A percentile compares a stretch with the other conserved stretches of the same genome.
phyloP scores from a whole-genome alignment of 352 stramenopile genomes.

The Phytophthora citrophthora region DNA sequence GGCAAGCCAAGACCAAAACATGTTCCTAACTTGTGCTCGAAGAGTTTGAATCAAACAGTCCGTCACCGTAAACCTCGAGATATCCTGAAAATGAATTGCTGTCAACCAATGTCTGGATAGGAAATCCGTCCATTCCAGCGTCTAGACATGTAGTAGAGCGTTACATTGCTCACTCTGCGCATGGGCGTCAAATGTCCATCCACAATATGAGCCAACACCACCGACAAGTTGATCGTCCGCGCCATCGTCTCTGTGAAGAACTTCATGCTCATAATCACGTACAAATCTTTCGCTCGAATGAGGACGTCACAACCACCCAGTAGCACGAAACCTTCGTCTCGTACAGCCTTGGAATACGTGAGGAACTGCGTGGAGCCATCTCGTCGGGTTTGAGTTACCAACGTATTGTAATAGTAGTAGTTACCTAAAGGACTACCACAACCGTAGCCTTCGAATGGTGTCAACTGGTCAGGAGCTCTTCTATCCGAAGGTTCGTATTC shows the following conservation, averaged over 20 bases:
- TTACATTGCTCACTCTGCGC: constrained; percentile 34
- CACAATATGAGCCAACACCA: constrained; percentile 38
- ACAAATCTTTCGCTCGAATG: constrained; percentile 46
- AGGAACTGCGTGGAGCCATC: constrained; percentile 27
- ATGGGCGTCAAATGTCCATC: constrained; percentile 35
- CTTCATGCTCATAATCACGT: constrained; percentile 45
- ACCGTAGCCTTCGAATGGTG: constrained; percentile 43
- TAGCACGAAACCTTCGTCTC: constrained; percentile 46
- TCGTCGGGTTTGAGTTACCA: constrained; percentile 28
- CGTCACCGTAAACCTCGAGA: too few species aligned
- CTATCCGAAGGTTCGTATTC: constrained; percentile 39
- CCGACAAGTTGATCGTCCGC: constrained; percentile 39
- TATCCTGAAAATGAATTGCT: too few species aligned
- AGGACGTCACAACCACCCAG: constrained; percentile 40
- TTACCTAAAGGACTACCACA: constrained; percentile 35
- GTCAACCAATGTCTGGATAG: constrained; percentile 41
- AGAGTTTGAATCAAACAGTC: too few species aligned
- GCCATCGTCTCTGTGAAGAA: constrained; percentile 29
- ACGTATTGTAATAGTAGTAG: constrained; percentile 53
- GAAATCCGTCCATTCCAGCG: constrained; percentile 41
- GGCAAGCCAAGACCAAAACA: too few species aligned
- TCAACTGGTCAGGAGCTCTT: constrained; percentile 30
- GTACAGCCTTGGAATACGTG: constrained; percentile 41
- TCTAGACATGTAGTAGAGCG: constrained; percentile 31
- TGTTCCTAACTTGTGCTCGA: too few species aligned